Evolutionary conservation across 768 basidiomycete genomes (phyloP), one percentile per base, ranked within the genome.

Genomic region (Termitomyces sp.): DNA sequence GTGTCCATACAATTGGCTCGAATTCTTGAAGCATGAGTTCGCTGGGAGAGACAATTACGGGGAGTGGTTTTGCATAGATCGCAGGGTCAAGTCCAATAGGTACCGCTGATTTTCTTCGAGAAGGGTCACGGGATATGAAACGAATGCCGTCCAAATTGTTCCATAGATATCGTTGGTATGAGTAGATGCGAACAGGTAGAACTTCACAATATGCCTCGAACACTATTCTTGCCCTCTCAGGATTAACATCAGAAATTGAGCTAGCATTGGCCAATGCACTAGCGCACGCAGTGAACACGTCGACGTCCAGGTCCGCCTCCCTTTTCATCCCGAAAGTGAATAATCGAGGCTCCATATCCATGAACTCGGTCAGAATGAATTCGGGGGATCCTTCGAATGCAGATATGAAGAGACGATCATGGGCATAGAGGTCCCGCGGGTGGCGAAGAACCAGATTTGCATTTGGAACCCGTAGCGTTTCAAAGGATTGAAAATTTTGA

Each of bases 1-100:
- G 81, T 4, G 78, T 79, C 81, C 81, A 83, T 7, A 75, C 75
- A 12, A 83, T 68, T 0, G 73, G 55, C 61, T 76, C 73, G 50
- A 69, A 73, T 36, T 75, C 68, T 18, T 65, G 48, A 34, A 70
- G 71, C 10, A 81, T 69, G 2, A 80, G 58, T 48, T 80, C 57
- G 6, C 45, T 62, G 0, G 81, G 80, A 0, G 73, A 63, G 2
- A 80, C 74, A 13, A 81, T 55, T 1, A 31, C 37, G 5, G 69
- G 72, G 22, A 80, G 62, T 8, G 46, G 54, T 1, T 58, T 59
- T 36, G 73, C 65, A 49, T 73, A 70, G 6, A 50, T 49, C 1
- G 64, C 63, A 48, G 68, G 59, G 15, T 63, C 57, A 39, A 69
- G 47, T 6, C 46, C 61, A 24, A 24, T 20, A 8, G 58, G 49